Percentiles rank a stretch among this genome's conserved stretches.
phyloP scores from a whole-genome alignment of 208 protist species.

The Wallacemonas sp. region DNA sequence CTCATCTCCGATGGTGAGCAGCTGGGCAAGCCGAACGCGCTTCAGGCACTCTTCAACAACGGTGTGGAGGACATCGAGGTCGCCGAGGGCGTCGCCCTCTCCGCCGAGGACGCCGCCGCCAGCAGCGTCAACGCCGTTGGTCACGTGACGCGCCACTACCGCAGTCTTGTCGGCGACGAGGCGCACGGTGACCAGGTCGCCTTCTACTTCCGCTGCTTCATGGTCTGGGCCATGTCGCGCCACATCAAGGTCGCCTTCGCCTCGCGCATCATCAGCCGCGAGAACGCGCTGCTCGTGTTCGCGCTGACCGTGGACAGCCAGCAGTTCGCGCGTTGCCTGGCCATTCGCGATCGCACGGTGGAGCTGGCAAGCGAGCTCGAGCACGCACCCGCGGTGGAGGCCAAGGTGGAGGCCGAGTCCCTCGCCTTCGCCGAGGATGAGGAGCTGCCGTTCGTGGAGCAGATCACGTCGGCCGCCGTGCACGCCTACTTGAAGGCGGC shows the following conservation, averaged over 20 bases:
- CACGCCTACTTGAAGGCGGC: constrained; percentile 55
- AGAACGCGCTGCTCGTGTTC: constrained; percentile 87
- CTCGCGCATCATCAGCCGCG: constrained; percentile 78
- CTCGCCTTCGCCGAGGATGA: constrained; percentile 40
- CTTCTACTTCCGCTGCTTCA: constrained; percentile 82
- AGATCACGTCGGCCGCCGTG: constrained; percentile 59
- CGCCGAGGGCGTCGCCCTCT: background rate
- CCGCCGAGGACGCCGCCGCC: constrained; percentile 4
- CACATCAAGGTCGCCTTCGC: constrained; percentile 84
- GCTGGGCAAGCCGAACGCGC: constrained; percentile 46
- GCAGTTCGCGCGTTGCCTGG: constrained; percentile 61
- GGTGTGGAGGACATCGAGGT: constrained; percentile 7
- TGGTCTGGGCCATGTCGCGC: constrained; percentile 60
- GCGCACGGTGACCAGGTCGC: constrained; percentile 55
- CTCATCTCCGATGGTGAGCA: constrained; percentile 90
- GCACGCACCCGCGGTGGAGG: constrained; percentile 38
- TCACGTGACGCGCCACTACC: constrained; percentile 36
- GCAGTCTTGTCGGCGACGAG: constrained; percentile 77
- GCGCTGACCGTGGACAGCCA: constrained; percentile 63
- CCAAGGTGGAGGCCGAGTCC: constrained; percentile 29
- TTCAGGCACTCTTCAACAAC: constrained; percentile 68
- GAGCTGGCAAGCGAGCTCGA: constrained; percentile 50
- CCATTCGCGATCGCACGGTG: constrained; percentile 41
- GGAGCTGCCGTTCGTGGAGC: constrained; percentile 60
- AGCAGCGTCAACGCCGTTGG: background rate